A percentile compares a stretch with the other conserved stretches of the same genome.
phyloP scores from a whole-genome alignment of 371 early-diverging fungal genomes.

The Blakeslea trispora region DNA sequence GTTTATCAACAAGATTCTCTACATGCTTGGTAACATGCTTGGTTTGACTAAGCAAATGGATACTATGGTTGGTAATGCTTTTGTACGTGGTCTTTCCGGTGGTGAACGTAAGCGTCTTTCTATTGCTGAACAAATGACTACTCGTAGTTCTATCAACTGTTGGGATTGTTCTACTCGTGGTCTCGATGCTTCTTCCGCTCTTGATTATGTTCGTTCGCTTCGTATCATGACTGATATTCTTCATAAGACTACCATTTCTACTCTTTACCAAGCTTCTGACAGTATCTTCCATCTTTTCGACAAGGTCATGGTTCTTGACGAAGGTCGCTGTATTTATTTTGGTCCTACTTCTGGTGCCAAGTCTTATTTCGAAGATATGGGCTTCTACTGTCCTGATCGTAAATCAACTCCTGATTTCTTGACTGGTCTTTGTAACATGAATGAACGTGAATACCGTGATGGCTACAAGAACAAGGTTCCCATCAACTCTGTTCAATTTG shows the following conservation, averaged over 20 bases:
- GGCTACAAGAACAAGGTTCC: constrained; percentile 60
- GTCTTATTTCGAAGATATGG: constrained; percentile 55
- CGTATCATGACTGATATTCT: constrained; percentile 57
- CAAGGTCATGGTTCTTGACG: constrained; percentile 63
- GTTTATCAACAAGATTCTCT: constrained; percentile 39
- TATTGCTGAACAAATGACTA: constrained; percentile 77
- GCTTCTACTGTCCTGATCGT: constrained; percentile 71
- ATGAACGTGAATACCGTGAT: constrained; percentile 60
- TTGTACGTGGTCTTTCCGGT: constrained; percentile 69
- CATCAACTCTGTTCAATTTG: constrained; percentile 53
- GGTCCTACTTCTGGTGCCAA: constrained; percentile 57
- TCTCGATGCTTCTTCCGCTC: constrained; percentile 83
- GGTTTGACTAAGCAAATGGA: constrained; percentile 63
- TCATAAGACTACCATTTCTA: constrained; percentile 60
- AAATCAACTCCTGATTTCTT: constrained; percentile 83
- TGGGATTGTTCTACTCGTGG: constrained; percentile 83
- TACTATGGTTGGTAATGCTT: constrained; percentile 73
- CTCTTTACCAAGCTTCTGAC: constrained; percentile 68
- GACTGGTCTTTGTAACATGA: constrained; percentile 66
- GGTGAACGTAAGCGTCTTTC: constrained; percentile 79
- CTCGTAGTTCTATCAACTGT: constrained; percentile 63
- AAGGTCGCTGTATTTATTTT: constrained; percentile 67
- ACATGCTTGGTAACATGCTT: constrained; percentile 52
- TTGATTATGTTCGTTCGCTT: constrained; percentile 63
- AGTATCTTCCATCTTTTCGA: constrained; percentile 69